These are phyloP conservation scores for Arabis hirsuta DNA, from an alignment of 345 rosid species.

Conservation along the genomic window DNA sequence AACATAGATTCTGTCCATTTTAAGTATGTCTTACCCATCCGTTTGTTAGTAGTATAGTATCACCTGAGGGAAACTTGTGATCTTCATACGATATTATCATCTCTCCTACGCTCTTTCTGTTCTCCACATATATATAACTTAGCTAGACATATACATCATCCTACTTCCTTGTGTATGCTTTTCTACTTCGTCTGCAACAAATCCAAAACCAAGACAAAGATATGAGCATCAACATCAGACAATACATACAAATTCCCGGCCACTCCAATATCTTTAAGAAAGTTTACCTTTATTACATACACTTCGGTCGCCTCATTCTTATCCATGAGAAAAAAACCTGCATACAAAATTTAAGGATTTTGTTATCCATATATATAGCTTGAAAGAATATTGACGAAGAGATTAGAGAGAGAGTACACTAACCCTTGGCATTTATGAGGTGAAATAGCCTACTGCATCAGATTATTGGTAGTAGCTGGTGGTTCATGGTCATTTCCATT, in stretches of 20 bases:
- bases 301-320: slow-evolving; percentile 43
- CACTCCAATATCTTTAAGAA: neutral
- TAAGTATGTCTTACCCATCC: slow-evolving; percentile 30
- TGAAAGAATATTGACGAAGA: slow-evolving; percentile 14
- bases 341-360: neutral
- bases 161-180: slow-evolving; percentile 64
- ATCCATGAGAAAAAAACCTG: slow-evolving; percentile 43
- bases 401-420: slow-evolving; percentile 29
- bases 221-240: slow-evolving; percentile 2
- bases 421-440: slow-evolving; percentile 47
- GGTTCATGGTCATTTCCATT: slow-evolving; percentile 38
- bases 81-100: slow-evolving; percentile 38
- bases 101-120: slow-evolving; percentile 37
- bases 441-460: slow-evolving; percentile 36
- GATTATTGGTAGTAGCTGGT: slow-evolving; percentile 46
- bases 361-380: slow-evolving; percentile 20
- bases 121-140: slow-evolving; percentile 42
- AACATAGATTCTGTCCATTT: slow-evolving; percentile 5
- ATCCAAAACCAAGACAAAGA: slow-evolving; percentile 14
- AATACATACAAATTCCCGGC: neutral
- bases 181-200: slow-evolving; percentile 67
- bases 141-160: slow-evolving; percentile 56
- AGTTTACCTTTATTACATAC: slow-evolving; percentile 43
- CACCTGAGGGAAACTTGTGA: slow-evolving; percentile 43
- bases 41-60: slow-evolving; percentile 46